Evolutionary conservation across 2,329 filamentous ascomycete species (phyloP), one percentile per base, ranked within the genome.

Genomic region (Tolypocladium guangdongense): DNA sequence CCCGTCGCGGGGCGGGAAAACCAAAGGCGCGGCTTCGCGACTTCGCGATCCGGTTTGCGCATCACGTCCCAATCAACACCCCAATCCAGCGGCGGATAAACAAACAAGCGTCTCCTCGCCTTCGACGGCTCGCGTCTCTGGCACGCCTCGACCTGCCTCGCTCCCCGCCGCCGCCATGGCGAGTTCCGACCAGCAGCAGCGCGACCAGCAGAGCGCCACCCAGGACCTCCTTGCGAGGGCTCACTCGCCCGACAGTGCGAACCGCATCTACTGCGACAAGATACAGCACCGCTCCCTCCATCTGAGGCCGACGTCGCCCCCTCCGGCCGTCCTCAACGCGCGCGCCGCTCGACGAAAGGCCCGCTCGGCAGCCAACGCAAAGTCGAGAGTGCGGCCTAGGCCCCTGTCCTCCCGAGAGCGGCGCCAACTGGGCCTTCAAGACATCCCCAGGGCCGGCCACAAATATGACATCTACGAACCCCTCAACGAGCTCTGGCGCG

Each of bases 371-470:
- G 68, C 71, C 50, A 79, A 77, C 51, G 68, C 71, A 32, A 75
- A 74, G 53, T 71, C 73, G 14, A 74, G 72, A 32, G 72, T 72
- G 54, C 83, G 70, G 60, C 86, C 74, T 41, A 82, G 70, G 59
- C 90, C 91, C 0, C 76, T 99, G 0, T 92, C 90, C 0, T 86
- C 90, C 1, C 82, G 85, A 24, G 81, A 93, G 64, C 90, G 91
- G 60, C 84, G 90, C 16, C 73, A 73, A 5, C 76, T 90, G 0
- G 81, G 83, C 12, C 75, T 96, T 18, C 85, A 95, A 71, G 81
- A 88, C 12, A 78, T 96, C 7, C 86, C 87, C 0, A 81, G 81
- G 55, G 72, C 78, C 37, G 81, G 85, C 53, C 69, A 71, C 36
- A 67, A 63, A 39, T 95, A 95, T 64, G 76, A 76, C 5, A 78